Conservation (phyloP, 345 rosid genomes). For the Arabis hirsuta region DNA sequence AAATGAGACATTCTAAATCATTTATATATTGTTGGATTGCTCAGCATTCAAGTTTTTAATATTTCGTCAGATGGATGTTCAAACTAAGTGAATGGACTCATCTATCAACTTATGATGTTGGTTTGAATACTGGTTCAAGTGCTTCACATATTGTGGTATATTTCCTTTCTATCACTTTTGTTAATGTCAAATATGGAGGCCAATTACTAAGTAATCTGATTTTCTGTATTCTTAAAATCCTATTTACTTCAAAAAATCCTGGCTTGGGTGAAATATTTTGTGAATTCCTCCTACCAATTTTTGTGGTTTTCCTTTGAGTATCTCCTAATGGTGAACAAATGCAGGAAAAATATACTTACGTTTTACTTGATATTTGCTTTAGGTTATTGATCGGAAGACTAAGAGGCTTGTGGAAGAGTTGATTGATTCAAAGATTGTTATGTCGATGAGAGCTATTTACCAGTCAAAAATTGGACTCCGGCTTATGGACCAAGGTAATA, state of each 20-base stretch:
- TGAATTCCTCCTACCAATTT: constrained; percentile 5
- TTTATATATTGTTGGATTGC: constrained; percentile 20
- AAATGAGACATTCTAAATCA: constrained; percentile 1
- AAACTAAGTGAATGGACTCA: constrained; percentile 97
- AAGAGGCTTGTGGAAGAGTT: constrained; percentile 93
- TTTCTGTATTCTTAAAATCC: constrained; percentile 1
- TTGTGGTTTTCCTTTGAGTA: constrained; percentile 16
- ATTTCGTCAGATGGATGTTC: constrained; percentile 77
- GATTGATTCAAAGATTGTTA: constrained; percentile 83
- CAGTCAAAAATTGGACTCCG: constrained; percentile 91
- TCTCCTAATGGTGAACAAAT: neutral
- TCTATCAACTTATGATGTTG: constrained; percentile 83
- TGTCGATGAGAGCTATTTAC: constrained; percentile 96
- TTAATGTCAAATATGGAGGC: constrained; percentile 22
- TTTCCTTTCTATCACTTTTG: constrained; percentile 31
- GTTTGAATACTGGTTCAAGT: constrained; percentile 84
- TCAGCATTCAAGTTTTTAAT: constrained; percentile 10
- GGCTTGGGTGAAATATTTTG: neutral
- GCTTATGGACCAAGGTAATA: constrained; percentile 80
- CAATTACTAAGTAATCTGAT: constrained; percentile 16
- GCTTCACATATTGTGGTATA: constrained; percentile 90
- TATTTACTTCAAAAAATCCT: constrained; percentile 3
- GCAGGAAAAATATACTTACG: neutral
- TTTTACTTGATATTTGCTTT: constrained; percentile 39
- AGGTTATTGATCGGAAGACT: constrained; percentile 87